Conservation (phyloP, 306 rosid species). For the Lathyrus tuberosus region DNA sequence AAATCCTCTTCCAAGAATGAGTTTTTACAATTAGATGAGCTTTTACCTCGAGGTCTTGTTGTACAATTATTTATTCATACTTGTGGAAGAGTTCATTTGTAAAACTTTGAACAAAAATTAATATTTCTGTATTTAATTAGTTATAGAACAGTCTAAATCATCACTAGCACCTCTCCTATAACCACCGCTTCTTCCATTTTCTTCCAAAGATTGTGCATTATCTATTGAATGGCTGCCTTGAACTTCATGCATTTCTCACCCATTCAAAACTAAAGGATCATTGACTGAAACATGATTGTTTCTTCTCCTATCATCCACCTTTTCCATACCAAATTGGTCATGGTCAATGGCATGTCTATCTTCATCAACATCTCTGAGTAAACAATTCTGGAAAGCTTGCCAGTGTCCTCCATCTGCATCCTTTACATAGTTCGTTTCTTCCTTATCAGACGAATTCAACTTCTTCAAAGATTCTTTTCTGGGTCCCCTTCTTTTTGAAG, state of each 20-base stretch:
- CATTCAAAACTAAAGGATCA: constrained; percentile 74
- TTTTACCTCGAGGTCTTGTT: no score
- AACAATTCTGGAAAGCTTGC: constrained; percentile 89
- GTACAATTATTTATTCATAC: no score
- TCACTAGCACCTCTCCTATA: constrained; percentile 59
- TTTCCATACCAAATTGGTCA: constrained; percentile 62
- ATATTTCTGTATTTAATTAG: no score
- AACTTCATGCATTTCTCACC: constrained; percentile 49
- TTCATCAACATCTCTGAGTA: constrained; percentile 87
- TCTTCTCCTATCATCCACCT: constrained; percentile 50
- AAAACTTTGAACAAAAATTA: no score
- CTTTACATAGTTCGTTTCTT: constrained; percentile 50
- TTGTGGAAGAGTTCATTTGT: no score
- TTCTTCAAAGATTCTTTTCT: constrained; percentile 51
- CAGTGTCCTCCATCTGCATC: constrained; percentile 77
- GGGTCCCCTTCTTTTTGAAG: constrained; percentile 58
- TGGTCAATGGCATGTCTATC: constrained; percentile 66
- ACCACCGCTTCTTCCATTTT: constrained; percentile 59
- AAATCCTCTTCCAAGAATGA: no score
- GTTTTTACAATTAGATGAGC: no score
- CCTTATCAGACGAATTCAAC: constrained; percentile 50
- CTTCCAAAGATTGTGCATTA: constrained; percentile 68
- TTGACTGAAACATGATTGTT: constrained; percentile 49
- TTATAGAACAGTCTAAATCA: no score
- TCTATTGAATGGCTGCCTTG: constrained; percentile 54